A percentile compares a stretch with the other conserved stretches of the same genome.
Evolutionary conservation across 495 filamentous ascomycete genomes (phyloP).

Genomic region (Annulohypoxylon maeteangense): DNA sequence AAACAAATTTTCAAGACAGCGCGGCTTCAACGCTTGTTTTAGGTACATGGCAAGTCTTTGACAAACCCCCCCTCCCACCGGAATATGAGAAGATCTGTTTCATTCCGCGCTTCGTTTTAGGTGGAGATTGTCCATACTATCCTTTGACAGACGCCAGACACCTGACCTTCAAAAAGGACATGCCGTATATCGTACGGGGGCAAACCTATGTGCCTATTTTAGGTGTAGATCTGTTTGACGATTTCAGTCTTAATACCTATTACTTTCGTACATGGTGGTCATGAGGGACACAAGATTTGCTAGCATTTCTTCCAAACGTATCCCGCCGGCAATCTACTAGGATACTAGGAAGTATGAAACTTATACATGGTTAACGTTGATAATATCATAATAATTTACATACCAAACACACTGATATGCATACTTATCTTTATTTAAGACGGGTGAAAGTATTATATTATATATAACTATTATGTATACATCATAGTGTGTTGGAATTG

Average conservation of each 20-base stretch:
- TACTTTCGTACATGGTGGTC: background rate
- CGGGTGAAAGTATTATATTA: conserved; percentile 3
- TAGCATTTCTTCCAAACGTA: conserved; percentile 7
- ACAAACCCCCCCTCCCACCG: conserved; percentile 17
- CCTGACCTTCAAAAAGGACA: background rate
- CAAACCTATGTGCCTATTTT: conserved; percentile 5
- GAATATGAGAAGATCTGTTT: conserved; percentile 13
- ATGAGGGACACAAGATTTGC: conserved; percentile 18
- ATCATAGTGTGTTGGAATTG: conserved; percentile 9
- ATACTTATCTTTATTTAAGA: conserved; percentile 1
- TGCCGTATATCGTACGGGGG: background rate
- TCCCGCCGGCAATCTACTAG: conserved; percentile 6
- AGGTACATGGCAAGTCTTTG: conserved; percentile 2
- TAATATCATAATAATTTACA: conserved; percentile 11
- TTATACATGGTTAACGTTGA: conserved; percentile 4
- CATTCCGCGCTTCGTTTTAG: conserved; percentile 19
- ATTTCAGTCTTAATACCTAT: background rate
- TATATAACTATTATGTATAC: background rate
- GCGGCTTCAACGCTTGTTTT: conserved; percentile 20
- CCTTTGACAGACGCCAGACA: conserved; percentile 6
- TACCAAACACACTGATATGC: background rate
- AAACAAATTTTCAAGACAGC: conserved; percentile 37
- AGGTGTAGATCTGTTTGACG: background rate
- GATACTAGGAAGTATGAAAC: conserved; percentile 11
- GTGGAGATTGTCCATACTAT: conserved; percentile 3